These are phyloP conservation scores for Helichrysum umbraculigerum DNA, from an alignment of 129 eudicot species.

Conservation along the genomic window DNA sequence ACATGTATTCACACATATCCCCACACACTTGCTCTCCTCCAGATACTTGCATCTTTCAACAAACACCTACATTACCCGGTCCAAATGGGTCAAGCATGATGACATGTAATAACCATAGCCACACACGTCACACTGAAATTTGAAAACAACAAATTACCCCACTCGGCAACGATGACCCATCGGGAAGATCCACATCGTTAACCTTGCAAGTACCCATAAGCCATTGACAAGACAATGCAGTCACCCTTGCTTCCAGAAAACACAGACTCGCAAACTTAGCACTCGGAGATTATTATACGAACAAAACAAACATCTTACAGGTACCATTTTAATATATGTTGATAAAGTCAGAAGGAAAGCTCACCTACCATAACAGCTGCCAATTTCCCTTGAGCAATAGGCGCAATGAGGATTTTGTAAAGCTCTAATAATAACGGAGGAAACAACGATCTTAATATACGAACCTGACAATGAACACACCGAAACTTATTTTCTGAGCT, in stretches of 20 bases:
- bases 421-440: conserved; percentile 81
- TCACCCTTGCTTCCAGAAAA: conserved; percentile 80
- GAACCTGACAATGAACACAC: conserved; percentile 46
- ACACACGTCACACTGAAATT: neutral
- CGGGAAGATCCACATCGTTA: conserved; percentile 65
- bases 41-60: conserved; percentile 97
- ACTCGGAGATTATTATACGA: neutral
- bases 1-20: conserved; percentile 89
- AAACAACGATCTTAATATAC: conserved; percentile 70
- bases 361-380: conserved; percentile 90
- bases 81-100: conserved; percentile 6
- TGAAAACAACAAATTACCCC: conserved; percentile 53
- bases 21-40: conserved; percentile 95
- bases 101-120: conserved; percentile 10
- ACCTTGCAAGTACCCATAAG: conserved; percentile 88
- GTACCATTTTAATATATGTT: neutral
- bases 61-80: conserved; percentile 55
- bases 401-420: conserved; percentile 69
- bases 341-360: conserved; percentile 2
- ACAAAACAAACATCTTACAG: conserved; percentile 1
- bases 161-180: conserved; percentile 71
- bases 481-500: neutral
- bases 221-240: conserved; percentile 91
- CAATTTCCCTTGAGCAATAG: conserved; percentile 75
- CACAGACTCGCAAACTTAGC: conserved; percentile 32